Base-by-base conservation (phyloP, 2,329 filamentous ascomycete species). In the Bipolaris oryzae region DNA sequence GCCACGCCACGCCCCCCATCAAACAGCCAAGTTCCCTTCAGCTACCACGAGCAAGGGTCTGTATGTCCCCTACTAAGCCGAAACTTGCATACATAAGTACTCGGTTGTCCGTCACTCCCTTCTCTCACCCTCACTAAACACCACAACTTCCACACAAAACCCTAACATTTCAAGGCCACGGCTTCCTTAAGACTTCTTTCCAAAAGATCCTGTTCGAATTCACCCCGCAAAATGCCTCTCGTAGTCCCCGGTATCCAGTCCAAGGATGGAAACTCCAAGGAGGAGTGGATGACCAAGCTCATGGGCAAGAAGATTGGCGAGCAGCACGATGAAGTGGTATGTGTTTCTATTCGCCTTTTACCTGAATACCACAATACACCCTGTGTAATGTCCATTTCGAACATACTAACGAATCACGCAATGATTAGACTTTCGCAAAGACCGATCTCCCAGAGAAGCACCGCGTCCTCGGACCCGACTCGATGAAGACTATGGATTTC, bases 261-360 rank as follows among this genome's bases (percentile, higher is more conserved):
- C 68, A 76, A 72, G 35, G 66, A 67, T 20, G 71, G 70, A 50
- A 64, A 63, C 56, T 63, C 66, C 20, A 69, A 74, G 52, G 58
- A 74, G 10, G 73, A 81, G 53, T 83, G 81, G 81, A 71, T 73
- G 69, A 76, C 72, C 64, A 77, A 82, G 74, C 74, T 83, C 20
- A 76, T 79, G 67, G 81, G 81, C 63, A 83, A 83, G 79, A 82
- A 81, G 70, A 68, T 83, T 35, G 81, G 81, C 11, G 80, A 83
- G 13, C 53, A 57, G 25, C 76, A 75, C 38, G 74, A 81, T 56
- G 77, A 81, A 60, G 76, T 76, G 18, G 80, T 81, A 68, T 18
- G 72, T 68, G 15, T 35, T n/a, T 13, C 13, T n/a, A 23, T 20
- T 21, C 21, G 3, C 21, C 21, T 5, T 21, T 21, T 21, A n/a